Evolutionary conservation across 495 filamentous ascomycete genomes (phyloP).

Genomic region (Glonium stellatum): DNA sequence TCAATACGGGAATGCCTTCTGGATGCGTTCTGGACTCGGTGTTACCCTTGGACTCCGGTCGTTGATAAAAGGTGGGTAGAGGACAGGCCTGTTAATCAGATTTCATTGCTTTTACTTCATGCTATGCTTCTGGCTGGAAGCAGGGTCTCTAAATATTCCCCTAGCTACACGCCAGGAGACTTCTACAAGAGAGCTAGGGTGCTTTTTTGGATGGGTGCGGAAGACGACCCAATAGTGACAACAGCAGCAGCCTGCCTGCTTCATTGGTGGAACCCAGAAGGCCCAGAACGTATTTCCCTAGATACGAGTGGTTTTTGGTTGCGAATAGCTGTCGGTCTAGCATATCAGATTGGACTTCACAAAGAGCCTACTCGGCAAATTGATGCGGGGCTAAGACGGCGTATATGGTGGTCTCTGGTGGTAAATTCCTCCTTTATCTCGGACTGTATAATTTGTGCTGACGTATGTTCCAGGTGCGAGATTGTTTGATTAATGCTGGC

Average conservation of each 20-base stretch:
- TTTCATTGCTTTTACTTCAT: slow-evolving; percentile 18
- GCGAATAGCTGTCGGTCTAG: slow-evolving; percentile 16
- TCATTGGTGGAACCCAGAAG: slow-evolving; percentile 29
- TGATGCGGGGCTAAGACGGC: slow-evolving; percentile 16
- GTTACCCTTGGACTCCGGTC: slow-evolving; percentile 26
- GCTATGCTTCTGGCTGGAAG: slow-evolving; percentile 25
- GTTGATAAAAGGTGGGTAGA: slow-evolving; percentile 24
- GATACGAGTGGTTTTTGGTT: slow-evolving; percentile 29
- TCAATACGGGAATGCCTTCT: slow-evolving; percentile 21
- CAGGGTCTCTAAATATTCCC: slow-evolving; percentile 10
- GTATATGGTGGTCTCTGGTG: slow-evolving; percentile 26
- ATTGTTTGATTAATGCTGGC: slow-evolving; percentile 26
- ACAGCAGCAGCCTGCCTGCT: slow-evolving; percentile 16
- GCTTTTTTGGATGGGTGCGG: slow-evolving; percentile 28
- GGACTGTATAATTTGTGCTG: background rate
- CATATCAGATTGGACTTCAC: slow-evolving; percentile 27
- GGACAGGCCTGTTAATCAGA: slow-evolving; percentile 7
- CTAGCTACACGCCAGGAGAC: slow-evolving; percentile 15
- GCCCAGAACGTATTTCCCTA: slow-evolving; percentile 22
- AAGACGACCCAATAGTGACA: slow-evolving; percentile 22
- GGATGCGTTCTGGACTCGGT: slow-evolving; percentile 25
- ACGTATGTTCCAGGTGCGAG: slow-evolving; percentile 8
- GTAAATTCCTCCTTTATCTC: slow-evolving; percentile 1
- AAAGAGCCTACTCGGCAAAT: slow-evolving; percentile 13
- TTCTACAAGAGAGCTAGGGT: slow-evolving; percentile 24